Conservation (phyloP, 495 filamentous ascomycete species). For the Aspergillus mulundensis region DNA sequence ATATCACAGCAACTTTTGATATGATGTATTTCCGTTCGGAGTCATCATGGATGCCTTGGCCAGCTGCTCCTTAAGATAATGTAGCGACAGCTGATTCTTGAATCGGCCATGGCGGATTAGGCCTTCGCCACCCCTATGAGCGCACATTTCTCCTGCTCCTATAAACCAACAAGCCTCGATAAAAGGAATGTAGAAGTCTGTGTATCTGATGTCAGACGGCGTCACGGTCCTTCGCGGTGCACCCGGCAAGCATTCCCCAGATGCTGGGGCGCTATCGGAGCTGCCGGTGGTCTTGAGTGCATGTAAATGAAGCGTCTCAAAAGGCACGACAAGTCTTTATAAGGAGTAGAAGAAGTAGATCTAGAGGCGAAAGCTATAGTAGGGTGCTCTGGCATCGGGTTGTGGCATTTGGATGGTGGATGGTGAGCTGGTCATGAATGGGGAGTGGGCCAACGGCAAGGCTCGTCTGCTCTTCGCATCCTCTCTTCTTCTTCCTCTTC, state of each 20-base stretch:
- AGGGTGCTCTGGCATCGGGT: not conserved
- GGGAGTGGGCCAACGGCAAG: slow-evolving; percentile 14
- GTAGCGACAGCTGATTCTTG: not conserved
- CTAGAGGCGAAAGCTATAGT: not conserved
- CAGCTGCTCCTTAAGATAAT: not conserved
- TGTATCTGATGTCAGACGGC: not conserved
- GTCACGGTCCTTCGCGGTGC: not conserved
- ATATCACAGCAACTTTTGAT: not conserved
- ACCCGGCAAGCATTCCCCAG: not conserved
- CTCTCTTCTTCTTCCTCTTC: slow-evolving; percentile 5
- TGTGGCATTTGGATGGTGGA: slow-evolving; percentile 2
- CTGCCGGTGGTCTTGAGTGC: not conserved
- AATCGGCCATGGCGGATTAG: not conserved
- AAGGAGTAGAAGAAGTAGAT: not conserved
- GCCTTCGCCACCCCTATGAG: not conserved
- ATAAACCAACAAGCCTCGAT: not conserved
- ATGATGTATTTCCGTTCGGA: not conserved
- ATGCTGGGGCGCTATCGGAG: not conserved
- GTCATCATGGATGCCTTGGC: not conserved
- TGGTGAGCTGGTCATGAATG: slow-evolving; percentile 6
- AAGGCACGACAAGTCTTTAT: not conserved
- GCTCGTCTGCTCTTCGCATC: slow-evolving; percentile 7
- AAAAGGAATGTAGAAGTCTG: no score
- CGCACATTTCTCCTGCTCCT: not conserved
- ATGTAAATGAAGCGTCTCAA: not conserved